Evolutionary conservation across 208 protist species (phyloP).

Genomic region (Kentomonas sorsogonicus): DNA sequence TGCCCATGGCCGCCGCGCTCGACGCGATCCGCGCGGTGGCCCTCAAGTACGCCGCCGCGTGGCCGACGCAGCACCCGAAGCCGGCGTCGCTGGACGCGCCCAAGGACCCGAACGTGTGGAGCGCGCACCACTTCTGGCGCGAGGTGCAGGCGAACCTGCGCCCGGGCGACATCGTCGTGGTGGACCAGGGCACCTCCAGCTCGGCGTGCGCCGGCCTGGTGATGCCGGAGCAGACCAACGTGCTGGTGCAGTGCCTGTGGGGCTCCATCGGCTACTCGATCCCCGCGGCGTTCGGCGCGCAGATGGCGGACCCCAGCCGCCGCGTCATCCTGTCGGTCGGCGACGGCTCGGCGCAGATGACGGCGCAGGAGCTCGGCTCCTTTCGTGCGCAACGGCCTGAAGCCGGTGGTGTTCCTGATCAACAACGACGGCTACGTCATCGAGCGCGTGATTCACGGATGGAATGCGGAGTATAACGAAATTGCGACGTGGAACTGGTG

Average conservation of each 20-base stretch:
- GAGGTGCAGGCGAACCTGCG: conserved; percentile 35
- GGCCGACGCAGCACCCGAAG: conserved; percentile 5
- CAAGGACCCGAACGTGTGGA: conserved; percentile 15
- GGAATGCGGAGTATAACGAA: conserved; percentile 20
- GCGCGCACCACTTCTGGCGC: conserved; percentile 36
- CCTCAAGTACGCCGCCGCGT: conserved; percentile 19
- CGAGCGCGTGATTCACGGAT: conserved; percentile 20
- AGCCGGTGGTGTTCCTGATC: conserved; percentile 13
- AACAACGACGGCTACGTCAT: conserved; percentile 24
- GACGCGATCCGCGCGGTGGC: conserved; percentile 16
- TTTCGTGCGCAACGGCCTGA: conserved; percentile 16
- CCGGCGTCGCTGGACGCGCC: neutral
- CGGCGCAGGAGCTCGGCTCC: conserved; percentile 29
- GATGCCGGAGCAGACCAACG: conserved; percentile 22
- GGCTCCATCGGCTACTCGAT: conserved; percentile 52
- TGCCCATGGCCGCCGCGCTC: conserved; percentile 26
- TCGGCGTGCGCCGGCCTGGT: conserved; percentile 30
- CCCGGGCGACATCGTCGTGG: conserved; percentile 36
- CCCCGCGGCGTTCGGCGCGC: conserved; percentile 39
- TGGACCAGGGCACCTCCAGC: conserved; percentile 45
- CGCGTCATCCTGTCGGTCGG: conserved; percentile 41
- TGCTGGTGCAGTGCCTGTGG: conserved; percentile 34
- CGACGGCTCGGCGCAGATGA: conserved; percentile 57
- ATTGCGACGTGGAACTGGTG: conserved; percentile 21
- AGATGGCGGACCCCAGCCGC: conserved; percentile 35